A percentile compares a stretch with the other conserved stretches of the same genome.
phyloP scores from a whole-genome alignment of 1,139 yeast genomes.

The Blastobotrys capitulatus region DNA sequence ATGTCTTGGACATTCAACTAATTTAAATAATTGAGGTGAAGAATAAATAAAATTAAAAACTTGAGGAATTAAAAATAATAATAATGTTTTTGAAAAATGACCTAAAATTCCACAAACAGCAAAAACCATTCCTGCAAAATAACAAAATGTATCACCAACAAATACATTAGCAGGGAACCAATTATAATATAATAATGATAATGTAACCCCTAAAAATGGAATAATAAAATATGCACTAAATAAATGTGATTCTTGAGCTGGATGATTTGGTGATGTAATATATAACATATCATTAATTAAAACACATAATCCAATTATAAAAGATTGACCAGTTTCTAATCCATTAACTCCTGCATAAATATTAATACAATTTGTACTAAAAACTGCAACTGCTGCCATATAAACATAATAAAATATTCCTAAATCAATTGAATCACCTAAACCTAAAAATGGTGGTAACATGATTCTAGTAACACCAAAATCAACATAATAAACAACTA shows the following conservation, averaged over 20 bases:
- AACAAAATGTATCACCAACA: constrained; percentile 98
- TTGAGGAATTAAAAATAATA: constrained; percentile 84
- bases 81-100: constrained; percentile 88
- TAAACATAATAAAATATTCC: constrained; percentile 77
- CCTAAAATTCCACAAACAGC: constrained; percentile 96
- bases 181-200: constrained; percentile 70
- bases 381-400: constrained; percentile 88
- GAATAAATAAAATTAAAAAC: constrained; percentile 84
- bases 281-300: constrained; percentile 74
- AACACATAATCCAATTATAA: constrained; percentile 66
- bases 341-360: constrained; percentile 96
- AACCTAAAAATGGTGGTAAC: constrained; percentile 61
- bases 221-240: constrained; percentile 72
- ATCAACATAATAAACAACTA: constrained; percentile 88
- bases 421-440: constrained; percentile 53
- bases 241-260: constrained; percentile 73
- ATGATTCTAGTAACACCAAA: constrained; percentile 90
- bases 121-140: constrained; percentile 97
- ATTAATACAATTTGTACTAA: constrained; percentile 95
- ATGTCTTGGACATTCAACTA: constrained; percentile 94
- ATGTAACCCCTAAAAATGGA: constrained; percentile 83
- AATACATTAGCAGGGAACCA: constrained; percentile 91
- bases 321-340: constrained; percentile 89
- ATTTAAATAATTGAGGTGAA: constrained; percentile 77
- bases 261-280: constrained; percentile 50